These are phyloP conservation scores for Candida vartiovaarae DNA, from an alignment of 805 yeast species.

Conservation along the genomic window DNA sequence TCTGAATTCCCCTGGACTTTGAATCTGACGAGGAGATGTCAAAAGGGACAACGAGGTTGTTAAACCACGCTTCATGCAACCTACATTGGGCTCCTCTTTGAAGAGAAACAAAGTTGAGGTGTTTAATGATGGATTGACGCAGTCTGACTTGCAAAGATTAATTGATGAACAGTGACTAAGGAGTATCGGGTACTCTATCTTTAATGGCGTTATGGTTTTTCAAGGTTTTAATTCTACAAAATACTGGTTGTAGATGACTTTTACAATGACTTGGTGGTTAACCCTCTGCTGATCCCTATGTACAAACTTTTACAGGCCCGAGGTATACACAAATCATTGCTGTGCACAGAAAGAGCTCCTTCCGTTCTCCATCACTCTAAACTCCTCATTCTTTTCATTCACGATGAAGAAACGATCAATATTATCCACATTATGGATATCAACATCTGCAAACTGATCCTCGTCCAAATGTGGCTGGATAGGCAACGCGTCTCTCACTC, in stretches of 20 bases:
- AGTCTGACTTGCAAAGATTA: conserved; percentile 17
- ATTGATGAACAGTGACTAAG: conserved; percentile 13
- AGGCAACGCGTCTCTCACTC: conserved; percentile 51
- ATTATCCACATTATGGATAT: conserved; percentile 18
- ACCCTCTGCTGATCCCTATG: too few relatives aligned
- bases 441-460: conserved; percentile 25
- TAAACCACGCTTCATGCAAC: conserved; percentile 20
- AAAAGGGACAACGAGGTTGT: not conserved
- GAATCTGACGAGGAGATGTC: conserved; percentile 22
- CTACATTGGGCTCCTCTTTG: conserved; percentile 21
- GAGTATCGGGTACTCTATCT: not conserved
- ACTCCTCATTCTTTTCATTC: conserved; percentile 11
- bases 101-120: conserved; percentile 8
- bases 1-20: conserved; percentile 18
- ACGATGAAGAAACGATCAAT: conserved; percentile 11
- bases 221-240: not conserved
- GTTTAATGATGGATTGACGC: conserved; percentile 16
- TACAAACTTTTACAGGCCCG: not conserved
- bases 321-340: conserved; percentile 14
- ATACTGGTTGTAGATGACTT: too few relatives aligned
- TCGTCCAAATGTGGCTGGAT: conserved; percentile 13
- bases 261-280: too few relatives aligned
- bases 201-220: not conserved
- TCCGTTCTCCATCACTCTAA: conserved; percentile 3
- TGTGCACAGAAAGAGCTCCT: conserved; percentile 28